Evolutionary conservation across 2,329 filamentous ascomycete species (phyloP).

Genomic region (Colletotrichum liriopes): DNA sequence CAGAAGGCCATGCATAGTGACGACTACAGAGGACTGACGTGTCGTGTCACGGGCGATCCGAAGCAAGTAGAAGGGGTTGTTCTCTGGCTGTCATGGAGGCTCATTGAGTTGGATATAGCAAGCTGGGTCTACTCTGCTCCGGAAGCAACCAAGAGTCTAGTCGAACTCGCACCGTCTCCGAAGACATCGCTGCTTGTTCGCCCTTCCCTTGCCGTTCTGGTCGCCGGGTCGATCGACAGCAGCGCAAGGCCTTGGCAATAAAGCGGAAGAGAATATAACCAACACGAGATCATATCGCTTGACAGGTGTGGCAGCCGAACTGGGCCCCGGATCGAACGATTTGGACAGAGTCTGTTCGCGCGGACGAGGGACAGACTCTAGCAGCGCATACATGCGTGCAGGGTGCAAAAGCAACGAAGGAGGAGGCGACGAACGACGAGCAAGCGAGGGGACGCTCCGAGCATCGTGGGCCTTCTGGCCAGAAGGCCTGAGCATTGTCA

Average conservation of each 20-base stretch:
- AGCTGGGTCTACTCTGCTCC: neutral
- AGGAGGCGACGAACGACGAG: neutral
- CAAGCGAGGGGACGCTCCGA: constrained; percentile 7
- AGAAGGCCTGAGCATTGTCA: constrained; percentile 33
- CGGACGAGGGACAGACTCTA: neutral
- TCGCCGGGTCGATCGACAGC: neutral
- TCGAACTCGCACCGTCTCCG: neutral
- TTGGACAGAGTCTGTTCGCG: constrained; percentile 19
- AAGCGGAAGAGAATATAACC: constrained; percentile 13
- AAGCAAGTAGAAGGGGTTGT: neutral
- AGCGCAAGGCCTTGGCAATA: constrained; percentile 6
- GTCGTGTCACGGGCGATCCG: neutral
- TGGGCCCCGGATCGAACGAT: constrained; percentile 28
- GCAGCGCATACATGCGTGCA: neutral
- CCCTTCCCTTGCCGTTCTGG: neutral
- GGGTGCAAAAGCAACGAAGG: neutral
- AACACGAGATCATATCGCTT: constrained; percentile 33
- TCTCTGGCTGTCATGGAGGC: neutral
- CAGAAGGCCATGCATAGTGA: constrained; percentile 16
- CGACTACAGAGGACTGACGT: constrained; percentile 8
- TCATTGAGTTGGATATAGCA: neutral
- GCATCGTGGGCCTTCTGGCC: constrained; percentile 28
- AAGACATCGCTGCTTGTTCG: neutral
- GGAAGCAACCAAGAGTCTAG: neutral
- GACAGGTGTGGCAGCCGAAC: constrained; percentile 14